Conservation (phyloP, 352 stramenopile genomes). For the Aphanomyces euteiches region DNA sequence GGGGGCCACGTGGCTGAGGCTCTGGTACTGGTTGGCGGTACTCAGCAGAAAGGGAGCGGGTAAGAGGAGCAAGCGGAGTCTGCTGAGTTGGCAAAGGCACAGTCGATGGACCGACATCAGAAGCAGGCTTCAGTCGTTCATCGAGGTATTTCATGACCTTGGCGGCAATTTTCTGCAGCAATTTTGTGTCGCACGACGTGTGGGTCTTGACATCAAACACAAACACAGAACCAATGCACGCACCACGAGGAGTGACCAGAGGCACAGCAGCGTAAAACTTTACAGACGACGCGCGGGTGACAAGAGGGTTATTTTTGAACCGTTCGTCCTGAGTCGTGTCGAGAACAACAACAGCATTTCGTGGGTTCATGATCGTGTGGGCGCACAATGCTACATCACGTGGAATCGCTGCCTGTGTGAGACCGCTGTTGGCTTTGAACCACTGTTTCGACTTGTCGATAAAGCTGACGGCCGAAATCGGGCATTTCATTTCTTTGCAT, state of each 20-base stretch:
- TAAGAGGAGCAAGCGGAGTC: not conserved
- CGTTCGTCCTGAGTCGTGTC: conserved; percentile 79
- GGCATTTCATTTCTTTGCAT: conserved; percentile 87
- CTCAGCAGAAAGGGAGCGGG: conserved; percentile 37
- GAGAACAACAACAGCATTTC: conserved; percentile 73
- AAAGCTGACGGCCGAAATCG: conserved; percentile 81
- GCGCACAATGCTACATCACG: conserved; percentile 77
- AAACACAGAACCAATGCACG: conserved; percentile 81
- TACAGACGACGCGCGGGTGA: conserved; percentile 74
- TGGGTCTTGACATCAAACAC: conserved; percentile 84
- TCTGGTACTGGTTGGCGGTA: conserved; percentile 24
- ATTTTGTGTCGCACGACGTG: conserved; percentile 69
- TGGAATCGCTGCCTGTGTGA: conserved; percentile 81
- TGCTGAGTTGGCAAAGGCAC: not conserved
- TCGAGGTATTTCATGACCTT: conserved; percentile 88
- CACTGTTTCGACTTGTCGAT: conserved; percentile 85
- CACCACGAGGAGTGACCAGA: conserved; percentile 71
- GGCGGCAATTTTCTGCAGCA: conserved; percentile 81
- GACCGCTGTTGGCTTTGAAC: conserved; percentile 82
- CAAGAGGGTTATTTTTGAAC: conserved; percentile 78
- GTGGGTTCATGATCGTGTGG: conserved; percentile 84
- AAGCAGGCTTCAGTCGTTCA: conserved; percentile 60
- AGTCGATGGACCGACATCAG: not conserved
- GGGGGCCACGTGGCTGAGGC: conserved; percentile 1
- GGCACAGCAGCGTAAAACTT: conserved; percentile 80